phyloP scores from a whole-genome alignment of 1,139 yeast species.

The Nakaseomyces kungkrabaensis region DNA sequence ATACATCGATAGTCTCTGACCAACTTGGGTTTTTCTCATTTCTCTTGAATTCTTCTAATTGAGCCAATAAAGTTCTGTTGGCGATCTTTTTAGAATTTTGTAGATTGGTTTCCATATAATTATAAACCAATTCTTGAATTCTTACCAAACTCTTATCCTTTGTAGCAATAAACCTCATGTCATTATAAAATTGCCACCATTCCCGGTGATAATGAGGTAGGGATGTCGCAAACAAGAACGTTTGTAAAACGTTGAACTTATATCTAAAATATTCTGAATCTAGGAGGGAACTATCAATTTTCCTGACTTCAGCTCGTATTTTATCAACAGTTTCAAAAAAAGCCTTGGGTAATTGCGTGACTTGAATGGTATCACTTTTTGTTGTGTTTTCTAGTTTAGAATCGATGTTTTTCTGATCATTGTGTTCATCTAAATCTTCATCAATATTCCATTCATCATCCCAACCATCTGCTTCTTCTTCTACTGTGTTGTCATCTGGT shows the following conservation, averaged over 20 bases:
- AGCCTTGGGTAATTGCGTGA: constrained; percentile 15
- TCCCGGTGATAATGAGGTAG: constrained; percentile 14
- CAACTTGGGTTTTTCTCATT: constrained; percentile 23
- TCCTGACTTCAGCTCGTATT: constrained; percentile 12
- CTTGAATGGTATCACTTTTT: neutral
- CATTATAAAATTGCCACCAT: constrained; percentile 26
- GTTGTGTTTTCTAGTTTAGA: neutral
- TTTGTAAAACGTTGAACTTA: constrained; percentile 25
- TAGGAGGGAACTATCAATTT: constrained; percentile 7
- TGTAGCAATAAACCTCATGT: constrained; percentile 14
- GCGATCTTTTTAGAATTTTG: constrained; percentile 14
- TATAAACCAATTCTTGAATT: constrained; percentile 16
- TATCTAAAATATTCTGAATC: constrained; percentile 15
- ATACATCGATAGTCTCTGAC: constrained; percentile 13
- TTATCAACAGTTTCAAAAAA: constrained; percentile 9
- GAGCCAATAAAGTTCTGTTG: constrained; percentile 10
- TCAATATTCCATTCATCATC: constrained; percentile 25
- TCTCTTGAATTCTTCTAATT: constrained; percentile 14
- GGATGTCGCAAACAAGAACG: constrained; percentile 22
- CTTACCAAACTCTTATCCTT: constrained; percentile 9
- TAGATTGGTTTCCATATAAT: constrained; percentile 15
- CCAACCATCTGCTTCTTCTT: constrained; percentile 19
- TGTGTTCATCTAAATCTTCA: constrained; percentile 10
- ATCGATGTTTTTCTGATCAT: neutral
- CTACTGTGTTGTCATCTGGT: neutral